Conservation (phyloP, 768 basidiomycete genomes). For the Cubamyces lactineus region DNA sequence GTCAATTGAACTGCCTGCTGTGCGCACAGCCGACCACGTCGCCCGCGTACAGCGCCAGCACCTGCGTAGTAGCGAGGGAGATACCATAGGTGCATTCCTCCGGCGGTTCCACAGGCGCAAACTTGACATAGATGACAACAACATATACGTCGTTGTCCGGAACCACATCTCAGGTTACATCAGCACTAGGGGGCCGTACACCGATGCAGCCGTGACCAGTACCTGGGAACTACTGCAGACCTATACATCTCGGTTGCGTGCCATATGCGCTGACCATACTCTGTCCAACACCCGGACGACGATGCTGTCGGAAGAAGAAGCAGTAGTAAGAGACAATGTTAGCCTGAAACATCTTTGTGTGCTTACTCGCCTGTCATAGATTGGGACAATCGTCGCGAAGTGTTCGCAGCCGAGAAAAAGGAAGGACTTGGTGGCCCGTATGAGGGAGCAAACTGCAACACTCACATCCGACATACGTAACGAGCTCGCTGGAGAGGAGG, state of each 20-base stretch:
- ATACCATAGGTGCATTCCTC: slow-evolving; percentile 36
- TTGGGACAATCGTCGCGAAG: slow-evolving; percentile 70
- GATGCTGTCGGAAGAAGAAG: slow-evolving; percentile 64
- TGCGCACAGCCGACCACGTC: slow-evolving; percentile 21
- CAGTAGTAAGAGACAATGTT: slow-evolving; percentile 33
- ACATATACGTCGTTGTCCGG: slow-evolving; percentile 23
- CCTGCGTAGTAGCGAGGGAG: slow-evolving; percentile 26
- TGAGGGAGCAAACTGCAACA: slow-evolving; percentile 57
- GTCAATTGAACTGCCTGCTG: slow-evolving; percentile 54
- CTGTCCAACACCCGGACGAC: slow-evolving; percentile 47
- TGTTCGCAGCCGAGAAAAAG: slow-evolving; percentile 59
- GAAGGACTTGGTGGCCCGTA: slow-evolving; percentile 53
- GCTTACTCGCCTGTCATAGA: not conserved
- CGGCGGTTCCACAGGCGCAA: slow-evolving; percentile 16
- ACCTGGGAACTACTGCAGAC: slow-evolving; percentile 32
- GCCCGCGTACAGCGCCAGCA: slow-evolving; percentile 28
- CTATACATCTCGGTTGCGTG: slow-evolving; percentile 52
- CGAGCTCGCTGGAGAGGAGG: slow-evolving; percentile 54
- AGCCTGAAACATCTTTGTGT: no score
- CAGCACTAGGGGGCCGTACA: slow-evolving; percentile 3
- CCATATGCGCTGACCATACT: slow-evolving; percentile 50
- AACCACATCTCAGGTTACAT: slow-evolving; percentile 32
- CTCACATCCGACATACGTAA: slow-evolving; percentile 55
- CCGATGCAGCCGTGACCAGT: slow-evolving; percentile 8
- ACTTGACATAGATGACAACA: slow-evolving; percentile 12